Conservation (phyloP, 257 asterid species). For the Buddleja alternifolia region DNA sequence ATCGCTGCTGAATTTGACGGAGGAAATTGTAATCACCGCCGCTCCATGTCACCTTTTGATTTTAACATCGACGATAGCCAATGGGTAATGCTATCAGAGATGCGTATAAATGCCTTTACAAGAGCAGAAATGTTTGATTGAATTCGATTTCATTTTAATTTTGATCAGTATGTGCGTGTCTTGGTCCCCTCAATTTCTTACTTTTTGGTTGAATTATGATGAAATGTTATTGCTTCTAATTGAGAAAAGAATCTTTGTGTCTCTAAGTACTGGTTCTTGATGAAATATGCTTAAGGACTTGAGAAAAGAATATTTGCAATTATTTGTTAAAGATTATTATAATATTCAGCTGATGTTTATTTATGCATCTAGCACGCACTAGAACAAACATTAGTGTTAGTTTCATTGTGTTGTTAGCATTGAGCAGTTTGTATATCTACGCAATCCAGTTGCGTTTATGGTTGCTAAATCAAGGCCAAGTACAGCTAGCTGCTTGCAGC, state of each 20-base stretch:
- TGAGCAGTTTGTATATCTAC: not conserved
- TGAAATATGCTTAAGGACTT: not conserved
- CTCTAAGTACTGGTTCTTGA: not conserved
- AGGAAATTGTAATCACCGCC: constrained; percentile 78
- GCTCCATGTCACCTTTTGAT: constrained; percentile 74
- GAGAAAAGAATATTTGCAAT: not conserved
- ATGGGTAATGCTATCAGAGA: constrained; percentile 60
- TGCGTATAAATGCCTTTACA: not conserved
- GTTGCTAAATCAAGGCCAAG: constrained; percentile 14
- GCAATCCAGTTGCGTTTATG: constrained; percentile 3
- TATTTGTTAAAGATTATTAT: not conserved
- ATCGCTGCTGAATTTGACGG: constrained; percentile 67
- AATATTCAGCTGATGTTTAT: constrained; percentile 3
- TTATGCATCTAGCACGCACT: not conserved
- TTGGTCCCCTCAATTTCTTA: constrained; percentile 42
- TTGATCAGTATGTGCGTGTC: not conserved
- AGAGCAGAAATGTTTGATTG: not conserved
- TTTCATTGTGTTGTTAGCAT: not conserved
- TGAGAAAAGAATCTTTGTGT: constrained; percentile 7
- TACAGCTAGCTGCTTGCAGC: constrained; percentile 8
- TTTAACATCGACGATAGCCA: constrained; percentile 65
- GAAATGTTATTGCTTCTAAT: constrained; percentile 13
- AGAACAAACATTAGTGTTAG: not conserved
- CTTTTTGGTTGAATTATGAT: not conserved
- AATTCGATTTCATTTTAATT: constrained; percentile 4